Evolutionary conservation across 2,329 filamentous ascomycete genomes (phyloP), one percentile per base, ranked within the genome.

Genomic region (Sphaerulina populicola): DNA sequence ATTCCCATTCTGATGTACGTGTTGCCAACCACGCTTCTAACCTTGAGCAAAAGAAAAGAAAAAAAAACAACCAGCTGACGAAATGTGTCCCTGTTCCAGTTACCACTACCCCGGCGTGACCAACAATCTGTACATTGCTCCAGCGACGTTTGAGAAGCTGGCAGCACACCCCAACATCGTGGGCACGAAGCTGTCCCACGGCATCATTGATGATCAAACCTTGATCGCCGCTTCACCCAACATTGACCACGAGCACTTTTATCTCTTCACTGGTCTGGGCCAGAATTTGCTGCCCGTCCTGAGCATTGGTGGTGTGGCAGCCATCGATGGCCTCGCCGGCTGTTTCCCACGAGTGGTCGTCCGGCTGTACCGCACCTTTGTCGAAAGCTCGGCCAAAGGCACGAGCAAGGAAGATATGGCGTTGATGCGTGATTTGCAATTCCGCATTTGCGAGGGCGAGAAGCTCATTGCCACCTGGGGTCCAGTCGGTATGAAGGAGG

Each of bases 181-280:
- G 3, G 82, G 82, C 45, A 82, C 79, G 69, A 85, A 85, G 69
- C 77, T 85, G 59, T 84, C 80, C 0, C 82, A 85, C 64, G 81
- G 80, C 45, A 79, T 83, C 62, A 74, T 84, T 42, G 82, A 80
- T n/a, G 73, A 77, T 59, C 80, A 83, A 63, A 73, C 77, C 4
- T 77, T 83, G 64, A 76, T 84, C 52, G 79, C 78, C 3, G 72
- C 75, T 3, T 77, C 75, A 59, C 81, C 81, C 0, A 64, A 71
- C 43, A 81, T 85, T 62, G 77, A 83, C 65, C 74, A 79, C 60
- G 61, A 66, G 2, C 69, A 75, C 42, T 85, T 85, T 69, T 74
- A 73, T 57, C 76, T 79, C 29, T 85, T 79, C 69, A 82, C 79
- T 3, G 81, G 82, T 0, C 73, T 84, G 1, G 82, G 81, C 2